Evolutionary conservation across 2,329 filamentous ascomycete species (phyloP).

Genomic region (Diaporthe eres): DNA sequence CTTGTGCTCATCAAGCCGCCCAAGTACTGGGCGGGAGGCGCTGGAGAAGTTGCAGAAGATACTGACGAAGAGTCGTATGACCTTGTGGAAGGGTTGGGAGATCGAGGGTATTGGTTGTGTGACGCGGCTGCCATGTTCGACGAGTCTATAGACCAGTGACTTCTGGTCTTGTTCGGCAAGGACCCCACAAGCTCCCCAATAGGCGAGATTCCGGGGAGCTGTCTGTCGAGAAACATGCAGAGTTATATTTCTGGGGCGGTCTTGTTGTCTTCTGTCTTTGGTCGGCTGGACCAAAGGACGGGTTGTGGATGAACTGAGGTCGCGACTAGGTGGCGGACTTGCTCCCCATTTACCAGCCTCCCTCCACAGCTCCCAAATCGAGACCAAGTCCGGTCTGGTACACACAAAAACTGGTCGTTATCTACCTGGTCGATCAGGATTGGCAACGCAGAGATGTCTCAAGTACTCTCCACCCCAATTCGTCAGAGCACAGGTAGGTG

Average conservation of each 20-base stretch:
- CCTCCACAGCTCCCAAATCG: slow-evolving; percentile 31
- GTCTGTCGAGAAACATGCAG: slow-evolving; percentile 59
- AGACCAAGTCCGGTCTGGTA: slow-evolving; percentile 36
- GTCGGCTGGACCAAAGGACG: slow-evolving; percentile 9
- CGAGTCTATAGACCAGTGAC: slow-evolving; percentile 51
- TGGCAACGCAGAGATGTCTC: slow-evolving; percentile 66
- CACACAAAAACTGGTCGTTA: slow-evolving; percentile 29
- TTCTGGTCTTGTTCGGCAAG: slow-evolving; percentile 52
- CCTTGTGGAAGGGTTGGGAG: slow-evolving; percentile 72
- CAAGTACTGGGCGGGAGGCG: slow-evolving; percentile 66
- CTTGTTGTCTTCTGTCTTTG: slow-evolving; percentile 29
- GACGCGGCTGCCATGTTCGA: slow-evolving; percentile 69
- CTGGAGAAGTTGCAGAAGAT: slow-evolving; percentile 73
- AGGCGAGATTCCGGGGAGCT: slow-evolving; percentile 54
- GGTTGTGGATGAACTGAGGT: slow-evolving; percentile 2
- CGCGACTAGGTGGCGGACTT: slow-evolving; percentile 19
- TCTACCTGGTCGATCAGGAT: slow-evolving; percentile 62
- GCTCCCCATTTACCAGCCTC: slow-evolving; percentile 35
- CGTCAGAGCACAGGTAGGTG: slow-evolving; percentile 20
- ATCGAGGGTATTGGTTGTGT: slow-evolving; percentile 72
- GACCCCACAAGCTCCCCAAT: slow-evolving; percentile 56
- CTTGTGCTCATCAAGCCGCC: slow-evolving; percentile 67
- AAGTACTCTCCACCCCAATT: slow-evolving; percentile 36
- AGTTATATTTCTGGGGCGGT: slow-evolving; percentile 38
- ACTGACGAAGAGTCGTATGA: slow-evolving; percentile 76